These are phyloP conservation scores for Termitomyces sp. DNA, from an alignment of 1,284 basidiomycete genomes.

Conservation along the genomic window DNA sequence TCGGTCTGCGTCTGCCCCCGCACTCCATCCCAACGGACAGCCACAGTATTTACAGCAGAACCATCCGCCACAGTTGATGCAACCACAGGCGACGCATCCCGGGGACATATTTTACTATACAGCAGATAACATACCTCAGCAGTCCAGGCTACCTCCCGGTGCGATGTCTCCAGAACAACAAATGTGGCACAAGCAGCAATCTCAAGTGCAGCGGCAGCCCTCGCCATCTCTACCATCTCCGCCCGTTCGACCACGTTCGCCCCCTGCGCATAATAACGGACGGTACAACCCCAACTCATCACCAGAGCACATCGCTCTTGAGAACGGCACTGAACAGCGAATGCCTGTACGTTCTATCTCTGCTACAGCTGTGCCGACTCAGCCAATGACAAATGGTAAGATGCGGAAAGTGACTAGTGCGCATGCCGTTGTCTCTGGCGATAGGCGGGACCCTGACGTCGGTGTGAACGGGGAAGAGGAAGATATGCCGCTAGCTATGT, in stretches of 20 bases:
- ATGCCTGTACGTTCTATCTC: conserved; percentile 59
- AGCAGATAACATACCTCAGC: conserved; percentile 26
- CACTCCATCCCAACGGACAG: conserved; percentile 17
- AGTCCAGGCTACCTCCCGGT: conserved; percentile 47
- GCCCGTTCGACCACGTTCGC: conserved; percentile 29
- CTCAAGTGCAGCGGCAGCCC: conserved; percentile 22
- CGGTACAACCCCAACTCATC: conserved; percentile 23
- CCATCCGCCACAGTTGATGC: conserved; percentile 24
- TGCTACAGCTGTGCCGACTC: conserved; percentile 47
- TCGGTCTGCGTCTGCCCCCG: conserved; percentile 23
- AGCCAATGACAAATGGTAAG: conserved; percentile 46
- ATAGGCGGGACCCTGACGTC: conserved; percentile 28
- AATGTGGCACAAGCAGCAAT: conserved; percentile 26
- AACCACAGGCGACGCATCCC: conserved; percentile 29
- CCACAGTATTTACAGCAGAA: conserved; percentile 24
- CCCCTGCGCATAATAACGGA: conserved; percentile 22
- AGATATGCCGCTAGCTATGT: conserved; percentile 70
- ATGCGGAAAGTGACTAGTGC: conserved; percentile 61
- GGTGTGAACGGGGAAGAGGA: conserved; percentile 51
- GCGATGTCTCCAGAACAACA: conserved; percentile 53
- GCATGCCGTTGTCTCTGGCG: conserved; percentile 46
- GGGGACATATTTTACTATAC: conserved; percentile 31
- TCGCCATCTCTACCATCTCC: conserved; percentile 31
- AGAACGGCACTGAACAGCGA: conserved; percentile 28
- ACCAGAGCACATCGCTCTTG: conserved; percentile 25